Evolutionary conservation across 164 flowering plant species (phyloP).

Genomic region (Umbilicus rupestris): DNA sequence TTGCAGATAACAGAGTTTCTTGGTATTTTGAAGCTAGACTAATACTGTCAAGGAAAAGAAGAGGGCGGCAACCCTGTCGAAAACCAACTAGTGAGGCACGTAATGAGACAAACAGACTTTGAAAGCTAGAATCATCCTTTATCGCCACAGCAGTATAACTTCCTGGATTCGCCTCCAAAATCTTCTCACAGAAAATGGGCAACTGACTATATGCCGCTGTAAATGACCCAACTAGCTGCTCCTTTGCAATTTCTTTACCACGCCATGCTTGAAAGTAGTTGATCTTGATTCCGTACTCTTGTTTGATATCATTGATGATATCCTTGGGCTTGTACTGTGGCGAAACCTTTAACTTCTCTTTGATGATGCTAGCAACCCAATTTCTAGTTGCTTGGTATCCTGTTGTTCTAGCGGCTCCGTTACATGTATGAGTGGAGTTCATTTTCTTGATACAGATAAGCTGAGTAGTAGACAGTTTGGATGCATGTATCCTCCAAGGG

Average conservation of each 20-base stretch:
- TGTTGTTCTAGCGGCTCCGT: slow-evolving; percentile 30
- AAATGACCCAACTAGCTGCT: slow-evolving; percentile 61
- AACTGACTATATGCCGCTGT: slow-evolving; percentile 52
- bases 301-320: slow-evolving; percentile 45
- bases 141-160: slow-evolving; percentile 50
- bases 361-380: slow-evolving; percentile 56
- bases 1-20: slow-evolving; percentile 50
- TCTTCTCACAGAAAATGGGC: slow-evolving; percentile 49
- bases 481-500: slow-evolving; percentile 66
- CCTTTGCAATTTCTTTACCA: slow-evolving; percentile 60
- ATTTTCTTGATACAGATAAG: slow-evolving; percentile 55
- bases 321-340: slow-evolving; percentile 57
- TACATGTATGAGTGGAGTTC: slow-evolving; percentile 52
- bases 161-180: slow-evolving; percentile 61
- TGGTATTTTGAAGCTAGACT: slow-evolving; percentile 49
- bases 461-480: slow-evolving; percentile 49
- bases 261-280: slow-evolving; percentile 70
- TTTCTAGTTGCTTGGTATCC: slow-evolving; percentile 53
- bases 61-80: slow-evolving; percentile 58
- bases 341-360: slow-evolving; percentile 48
- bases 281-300: slow-evolving; percentile 50
- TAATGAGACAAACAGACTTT: slow-evolving; percentile 51
- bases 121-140: slow-evolving; percentile 54
- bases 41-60: slow-evolving; percentile 60
- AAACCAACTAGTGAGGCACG: slow-evolving; percentile 60